Conservation (phyloP, 2,329 filamentous ascomycete species). For the Gremmenia infestans region DNA sequence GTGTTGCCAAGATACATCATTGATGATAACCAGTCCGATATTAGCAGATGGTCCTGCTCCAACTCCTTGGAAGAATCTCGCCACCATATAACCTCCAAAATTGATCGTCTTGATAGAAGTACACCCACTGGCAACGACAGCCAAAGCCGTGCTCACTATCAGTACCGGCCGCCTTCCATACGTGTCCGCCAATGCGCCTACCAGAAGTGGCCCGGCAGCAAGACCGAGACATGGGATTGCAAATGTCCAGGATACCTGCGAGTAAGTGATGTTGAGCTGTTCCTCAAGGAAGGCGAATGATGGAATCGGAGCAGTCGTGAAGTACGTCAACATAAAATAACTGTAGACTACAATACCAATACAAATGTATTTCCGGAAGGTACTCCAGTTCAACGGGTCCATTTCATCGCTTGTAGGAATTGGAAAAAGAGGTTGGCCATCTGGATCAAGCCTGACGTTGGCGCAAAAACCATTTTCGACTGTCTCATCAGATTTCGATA, state of each 20-base stretch:
- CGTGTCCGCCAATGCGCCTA: slow-evolving; percentile 38
- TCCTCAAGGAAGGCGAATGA: slow-evolving; percentile 46
- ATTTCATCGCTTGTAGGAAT: too few relatives aligned
- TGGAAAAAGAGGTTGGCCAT: too few relatives aligned
- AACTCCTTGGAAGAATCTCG: slow-evolving; percentile 53
- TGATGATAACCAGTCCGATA: slow-evolving; percentile 33
- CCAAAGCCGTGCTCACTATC: slow-evolving; percentile 36
- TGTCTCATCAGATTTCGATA: too few relatives aligned
- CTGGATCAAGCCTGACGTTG: too few relatives aligned
- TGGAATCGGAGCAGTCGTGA: slow-evolving; percentile 52
- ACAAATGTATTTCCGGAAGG: background rate
- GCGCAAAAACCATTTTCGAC: too few relatives aligned
- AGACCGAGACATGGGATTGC: slow-evolving; percentile 46
- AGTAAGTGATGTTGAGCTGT: slow-evolving; percentile 40
- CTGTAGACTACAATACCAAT: slow-evolving; percentile 42
- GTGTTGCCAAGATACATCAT: slow-evolving; percentile 52
- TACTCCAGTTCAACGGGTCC: too few relatives aligned
- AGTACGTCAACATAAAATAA: slow-evolving; percentile 55
- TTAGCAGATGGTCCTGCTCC: slow-evolving; percentile 42
- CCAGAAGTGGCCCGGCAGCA: slow-evolving; percentile 45
- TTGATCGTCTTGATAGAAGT: slow-evolving; percentile 31
- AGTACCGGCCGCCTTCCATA: slow-evolving; percentile 38
- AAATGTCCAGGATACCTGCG: slow-evolving; percentile 47
- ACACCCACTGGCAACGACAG: slow-evolving; percentile 33
- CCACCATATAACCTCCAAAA: slow-evolving; percentile 51